These are phyloP conservation scores for Dendrobium nobile DNA, from an alignment of 106 monocot species.

Conservation along the genomic window DNA sequence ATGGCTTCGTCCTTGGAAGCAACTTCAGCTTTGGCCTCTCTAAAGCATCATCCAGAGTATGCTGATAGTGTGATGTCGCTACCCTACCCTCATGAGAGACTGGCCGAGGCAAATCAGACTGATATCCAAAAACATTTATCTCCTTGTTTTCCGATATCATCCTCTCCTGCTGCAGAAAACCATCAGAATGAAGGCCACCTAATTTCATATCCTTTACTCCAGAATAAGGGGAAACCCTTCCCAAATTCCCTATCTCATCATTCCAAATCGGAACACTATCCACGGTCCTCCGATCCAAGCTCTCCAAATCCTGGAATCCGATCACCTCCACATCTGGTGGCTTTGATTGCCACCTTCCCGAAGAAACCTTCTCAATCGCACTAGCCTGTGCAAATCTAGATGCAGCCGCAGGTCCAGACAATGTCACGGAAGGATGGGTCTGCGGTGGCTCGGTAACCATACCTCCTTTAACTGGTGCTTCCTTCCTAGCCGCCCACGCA, in stretches of 20 bases:
- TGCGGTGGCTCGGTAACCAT: background rate
- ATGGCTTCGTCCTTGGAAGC: slow-evolving; percentile 41
- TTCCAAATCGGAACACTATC: slow-evolving; percentile 16
- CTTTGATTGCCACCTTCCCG: slow-evolving; percentile 76
- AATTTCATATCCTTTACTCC: slow-evolving; percentile 9
- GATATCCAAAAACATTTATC: slow-evolving; percentile 8
- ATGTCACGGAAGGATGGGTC: background rate
- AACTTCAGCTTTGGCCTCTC: slow-evolving; percentile 61
- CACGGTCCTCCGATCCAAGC: slow-evolving; percentile 5
- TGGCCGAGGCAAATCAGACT: slow-evolving; percentile 15
- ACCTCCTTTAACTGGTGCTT: slow-evolving; percentile 11
- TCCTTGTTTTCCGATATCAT: slow-evolving; percentile 32
- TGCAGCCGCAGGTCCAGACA: slow-evolving; percentile 17
- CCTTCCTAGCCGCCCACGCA: slow-evolving; percentile 59
- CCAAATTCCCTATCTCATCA: slow-evolving; percentile 9
- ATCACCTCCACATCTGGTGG: slow-evolving; percentile 30
- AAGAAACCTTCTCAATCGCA: slow-evolving; percentile 84
- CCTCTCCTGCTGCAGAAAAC: slow-evolving; percentile 9
- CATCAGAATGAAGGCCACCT: background rate
- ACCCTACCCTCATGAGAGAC: slow-evolving; percentile 38
- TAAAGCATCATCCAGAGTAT: slow-evolving; percentile 13
- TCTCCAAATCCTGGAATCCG: slow-evolving; percentile 15
- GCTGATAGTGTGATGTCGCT: slow-evolving; percentile 12
- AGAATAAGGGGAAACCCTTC: slow-evolving; percentile 4
- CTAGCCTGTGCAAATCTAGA: slow-evolving; percentile 84